Base-by-base conservation (phyloP, 2,329 filamentous ascomycete genomes). In the Stylonectria norvegica region DNA sequence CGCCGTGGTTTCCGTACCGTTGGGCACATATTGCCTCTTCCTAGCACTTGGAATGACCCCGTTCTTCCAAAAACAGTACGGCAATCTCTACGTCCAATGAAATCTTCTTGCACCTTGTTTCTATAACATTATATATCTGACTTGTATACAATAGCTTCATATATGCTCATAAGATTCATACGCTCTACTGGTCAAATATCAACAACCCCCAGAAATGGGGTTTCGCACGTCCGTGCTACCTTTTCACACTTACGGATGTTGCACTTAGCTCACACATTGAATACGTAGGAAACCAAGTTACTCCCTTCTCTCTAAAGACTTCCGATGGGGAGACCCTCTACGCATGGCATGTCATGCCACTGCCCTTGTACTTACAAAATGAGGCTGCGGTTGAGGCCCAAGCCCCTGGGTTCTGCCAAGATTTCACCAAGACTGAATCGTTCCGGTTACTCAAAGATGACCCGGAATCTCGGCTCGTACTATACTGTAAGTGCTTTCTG, bases 281-380 rank as follows among this genome's bases (percentile, higher is more conserved):
- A 17, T 11, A 14, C 30, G 2, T 52, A 91, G 86, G 81, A 59
- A 89, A 89, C 53, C 91, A 97, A 67, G 85, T 95, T 3, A 89
- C 88, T 5, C 86, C 91, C 0, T 96, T 97, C 62, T 81, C 78
- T 34, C 66, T 97, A 25, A 68, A 67, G 4, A 93, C 89, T 0
- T 70, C 79, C 1, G 90, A 96, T 61, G 79, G 81, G 27, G 83
- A 90, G 62, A 79, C 71, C 2, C 68, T 97, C 14, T 94, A 93
- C 59, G 86, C 86, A 18, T 97, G 91, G 91, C 91, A 96, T 58
- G 76, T 97, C 39, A 69, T 96, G 34, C 91, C 91, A 0, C 66
- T 94, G 5, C 80, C 84, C 36, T 69, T 88, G 0, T 95, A 94
- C 61, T 71, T 80, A 5, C 73, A 84, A 50, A 76, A 95, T 53